These are phyloP conservation scores for Suhomyces canberraensis DNA, from an alignment of 805 yeast genomes.

Conservation along the genomic window DNA sequence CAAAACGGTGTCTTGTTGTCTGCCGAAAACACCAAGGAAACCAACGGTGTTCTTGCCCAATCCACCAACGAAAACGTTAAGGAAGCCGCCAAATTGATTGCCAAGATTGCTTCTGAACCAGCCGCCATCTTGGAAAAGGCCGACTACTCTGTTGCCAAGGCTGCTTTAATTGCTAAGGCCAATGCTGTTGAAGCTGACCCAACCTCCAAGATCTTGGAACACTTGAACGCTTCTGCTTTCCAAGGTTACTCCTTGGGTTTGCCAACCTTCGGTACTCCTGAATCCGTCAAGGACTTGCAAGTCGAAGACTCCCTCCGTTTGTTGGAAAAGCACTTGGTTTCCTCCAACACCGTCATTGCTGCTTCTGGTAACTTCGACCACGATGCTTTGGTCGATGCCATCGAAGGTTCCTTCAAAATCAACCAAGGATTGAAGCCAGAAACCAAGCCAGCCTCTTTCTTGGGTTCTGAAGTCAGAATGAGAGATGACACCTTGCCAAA, in stretches of 20 bases:
- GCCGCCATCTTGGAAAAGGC: constrained; percentile 39
- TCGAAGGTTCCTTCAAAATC: constrained; percentile 49
- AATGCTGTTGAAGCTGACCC: constrained; percentile 55
- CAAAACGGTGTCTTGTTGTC: constrained; percentile 56
- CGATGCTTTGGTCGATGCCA: constrained; percentile 64
- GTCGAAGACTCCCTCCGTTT: constrained; percentile 56
- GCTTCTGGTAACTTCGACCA: constrained; percentile 70
- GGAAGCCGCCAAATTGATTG: constrained; percentile 52
- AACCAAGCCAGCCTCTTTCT: constrained; percentile 56
- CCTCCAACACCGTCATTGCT: constrained; percentile 66
- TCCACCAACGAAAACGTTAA: constrained; percentile 47
- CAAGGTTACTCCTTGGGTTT: constrained; percentile 79
- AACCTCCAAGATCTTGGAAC: constrained; percentile 61
- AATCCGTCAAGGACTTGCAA: constrained; percentile 57
- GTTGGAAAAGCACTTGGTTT: constrained; percentile 53
- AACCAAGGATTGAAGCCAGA: constrained; percentile 51
- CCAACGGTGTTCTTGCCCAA: constrained; percentile 58
- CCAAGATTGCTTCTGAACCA: constrained; percentile 40
- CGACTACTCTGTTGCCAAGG: constrained; percentile 47
- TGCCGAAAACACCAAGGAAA: constrained; percentile 58
- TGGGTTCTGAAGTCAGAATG: constrained; percentile 84
- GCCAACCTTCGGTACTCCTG: constrained; percentile 74
- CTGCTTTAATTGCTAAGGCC: constrained; percentile 44
- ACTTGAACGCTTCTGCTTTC: constrained; percentile 79
- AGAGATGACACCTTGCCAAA: constrained; percentile 85